Conservation (phyloP, 176 grass and related monocot genomes). For the Melocanna baccifera region DNA sequence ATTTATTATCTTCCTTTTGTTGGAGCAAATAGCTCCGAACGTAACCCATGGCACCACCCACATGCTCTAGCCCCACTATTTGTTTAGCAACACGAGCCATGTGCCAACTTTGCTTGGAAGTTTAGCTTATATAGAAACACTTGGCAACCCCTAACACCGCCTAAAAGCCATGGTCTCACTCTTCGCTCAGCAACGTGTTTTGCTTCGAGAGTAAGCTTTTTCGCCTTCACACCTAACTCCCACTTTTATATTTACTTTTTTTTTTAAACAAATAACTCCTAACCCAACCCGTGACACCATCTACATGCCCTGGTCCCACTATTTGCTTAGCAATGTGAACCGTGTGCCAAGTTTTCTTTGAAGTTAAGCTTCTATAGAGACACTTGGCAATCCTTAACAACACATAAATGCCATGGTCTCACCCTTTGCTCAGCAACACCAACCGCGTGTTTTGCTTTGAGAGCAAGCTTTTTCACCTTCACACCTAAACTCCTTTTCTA, state of each 20-base stretch:
- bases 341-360: neutral
- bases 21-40: neutral
- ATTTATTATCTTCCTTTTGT: too few species aligned
- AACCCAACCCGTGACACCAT: neutral
- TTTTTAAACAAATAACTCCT: neutral
- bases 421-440: neutral
- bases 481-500: too few species aligned
- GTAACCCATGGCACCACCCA: neutral
- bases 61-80: neutral
- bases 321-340: neutral
- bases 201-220: neutral
- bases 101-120: too few species aligned
- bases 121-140: too few species aligned
- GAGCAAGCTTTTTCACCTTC: neutral
- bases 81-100: too few species aligned
- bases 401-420: neutral
- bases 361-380: neutral
- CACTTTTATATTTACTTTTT: too few species aligned
- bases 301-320: neutral
- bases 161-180: neutral
- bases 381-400: neutral
- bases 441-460: neutral
- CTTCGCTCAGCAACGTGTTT: neutral
- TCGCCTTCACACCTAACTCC: too few species aligned
- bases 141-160: too few species aligned